Evolutionary conservation across 169 alveolate species (phyloP), one percentile per base, ranked within the genome.

Genomic region (Babesia ovis): DNA sequence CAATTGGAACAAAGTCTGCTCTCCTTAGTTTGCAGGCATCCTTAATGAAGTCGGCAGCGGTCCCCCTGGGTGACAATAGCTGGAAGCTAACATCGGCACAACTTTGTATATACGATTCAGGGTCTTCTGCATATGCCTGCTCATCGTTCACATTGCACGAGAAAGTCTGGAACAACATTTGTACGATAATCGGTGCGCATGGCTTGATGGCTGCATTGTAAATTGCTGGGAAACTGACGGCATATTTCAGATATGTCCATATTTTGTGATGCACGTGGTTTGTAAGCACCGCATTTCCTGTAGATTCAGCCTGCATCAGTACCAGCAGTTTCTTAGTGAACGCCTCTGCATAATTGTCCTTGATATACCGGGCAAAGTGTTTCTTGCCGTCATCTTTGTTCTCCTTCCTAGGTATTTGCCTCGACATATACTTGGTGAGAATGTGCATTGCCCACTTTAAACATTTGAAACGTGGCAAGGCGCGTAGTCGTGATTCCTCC

Each of bases 361-460:
- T 66, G 53, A 70, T 34, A 31, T 27, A 79, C 25, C 50, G 29
- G 3, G 72, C 23, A 50, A 11, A 68, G 55, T 43, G 58, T 59
- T 11, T 37, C 50, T 70, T 79, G 37, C 53, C 61, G 2, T 55
- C 68, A 0, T 79, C 60, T 32, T 79, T 64, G 12, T 45, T 50
- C 29, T 18, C 45, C 34, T 58, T 56, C 51, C 69, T 2, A 0
- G 70, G 43, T 35, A 27, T 43, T 18, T 79, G 86, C 51, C 83
- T 35, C 9, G 86, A 79, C 67, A 81, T 72, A 58, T 60, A 81
- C 58, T 60, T 41, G 45, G 58, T 81, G 9, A 72, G 79, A 3
- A 81, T 56, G 41, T 73, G 77, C 18, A 81, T 1, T 29, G 89
- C 58, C 89, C 89, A 81, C 51, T 81, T 81, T 14, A 81, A 34